Conservation (phyloP, 1,139 yeast species). For the Kodamaea plutei region DNA sequence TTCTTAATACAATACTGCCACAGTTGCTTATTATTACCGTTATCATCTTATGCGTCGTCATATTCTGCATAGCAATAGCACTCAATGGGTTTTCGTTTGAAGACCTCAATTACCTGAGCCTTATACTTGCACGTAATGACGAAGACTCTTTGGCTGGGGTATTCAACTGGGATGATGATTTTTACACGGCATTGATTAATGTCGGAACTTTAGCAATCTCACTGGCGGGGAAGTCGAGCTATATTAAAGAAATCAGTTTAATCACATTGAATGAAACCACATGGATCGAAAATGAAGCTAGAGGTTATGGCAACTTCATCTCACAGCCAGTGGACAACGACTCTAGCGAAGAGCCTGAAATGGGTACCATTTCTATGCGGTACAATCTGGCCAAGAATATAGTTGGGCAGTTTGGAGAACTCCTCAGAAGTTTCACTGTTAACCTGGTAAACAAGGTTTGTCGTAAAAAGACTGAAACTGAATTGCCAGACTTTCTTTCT, state of each 20-base stretch:
- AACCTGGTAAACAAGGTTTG: slow-evolving; percentile 6
- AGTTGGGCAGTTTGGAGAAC: slow-evolving; percentile 19
- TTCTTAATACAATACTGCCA: slow-evolving; percentile 56
- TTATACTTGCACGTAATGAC: slow-evolving; percentile 28
- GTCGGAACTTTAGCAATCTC: slow-evolving; percentile 61
- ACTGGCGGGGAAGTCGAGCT: slow-evolving; percentile 63
- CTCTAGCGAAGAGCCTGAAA: slow-evolving; percentile 12
- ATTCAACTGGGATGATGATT: slow-evolving; percentile 51
- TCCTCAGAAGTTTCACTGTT: slow-evolving; percentile 21
- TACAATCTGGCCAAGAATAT: slow-evolving; percentile 17
- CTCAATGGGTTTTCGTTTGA: slow-evolving; percentile 50
- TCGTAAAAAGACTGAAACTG: slow-evolving; percentile 4
- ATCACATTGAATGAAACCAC: slow-evolving; percentile 49
- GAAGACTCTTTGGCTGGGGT: slow-evolving; percentile 16
- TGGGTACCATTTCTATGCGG: slow-evolving; percentile 24
- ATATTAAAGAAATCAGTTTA: slow-evolving; percentile 55
- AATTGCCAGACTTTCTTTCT: slow-evolving; percentile 26
- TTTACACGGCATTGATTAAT: slow-evolving; percentile 56
- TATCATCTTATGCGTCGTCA: slow-evolving; percentile 44
- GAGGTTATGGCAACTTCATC: slow-evolving; percentile 36
- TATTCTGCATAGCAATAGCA: slow-evolving; percentile 54
- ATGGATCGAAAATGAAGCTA: slow-evolving; percentile 46
- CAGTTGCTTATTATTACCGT: slow-evolving; percentile 52
- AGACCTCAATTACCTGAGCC: slow-evolving; percentile 47
- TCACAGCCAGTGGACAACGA: slow-evolving; percentile 18